Evolutionary conservation across 495 filamentous ascomycete genomes (phyloP), one percentile per base, ranked within the genome.

Genomic region (Symbiotaphrina buchneri): DNA sequence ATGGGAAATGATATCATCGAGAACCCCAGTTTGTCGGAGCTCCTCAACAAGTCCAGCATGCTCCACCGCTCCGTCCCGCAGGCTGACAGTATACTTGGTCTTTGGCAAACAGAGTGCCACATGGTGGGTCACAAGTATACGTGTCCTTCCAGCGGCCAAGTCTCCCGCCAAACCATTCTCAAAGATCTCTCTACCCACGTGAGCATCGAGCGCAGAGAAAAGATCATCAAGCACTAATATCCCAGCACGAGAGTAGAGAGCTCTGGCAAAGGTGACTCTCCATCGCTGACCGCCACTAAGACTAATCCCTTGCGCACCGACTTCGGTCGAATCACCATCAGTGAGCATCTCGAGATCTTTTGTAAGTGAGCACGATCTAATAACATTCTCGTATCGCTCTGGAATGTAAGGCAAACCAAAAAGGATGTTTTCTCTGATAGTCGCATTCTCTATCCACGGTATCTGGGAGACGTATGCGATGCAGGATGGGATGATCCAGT

Each of bases 371-470:
- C 79, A 87, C 3, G 68, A 71, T 19, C 61, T 54, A 18, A 81
- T 39, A 0, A 71, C 73, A 37, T 68, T 61, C 1, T 49, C 47
- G 45, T 84, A 87, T 15, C 79, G 63, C 4, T 51, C 48, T 23
- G 59, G 46, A 33, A 78, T 62, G 30, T 53, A 71, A 1, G 78
- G 76, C 6, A 83, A 52, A 10, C 77, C 76, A 39, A 83, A 75
- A 0, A 78, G 42, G 28, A 87, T 74, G 34, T 81, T 81, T 11
- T 75, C 67, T 35, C 59, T 68, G 39, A 87, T 70, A 5, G 61
- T 75, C 0, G 74, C 74, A 39, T 84, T 84, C 38, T 84, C 78
- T 35, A 87, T 81, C 78, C 78, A 87, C 0, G 78, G 78, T 11
- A 73, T 78, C 45, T 87, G 79, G 4, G 74, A 68, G 18, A 87